A percentile compares a stretch with the other conserved stretches of the same genome.
Conservation (phyloP, 768 basidiomycete genomes). For the Lactifluus echinatus region DNA sequence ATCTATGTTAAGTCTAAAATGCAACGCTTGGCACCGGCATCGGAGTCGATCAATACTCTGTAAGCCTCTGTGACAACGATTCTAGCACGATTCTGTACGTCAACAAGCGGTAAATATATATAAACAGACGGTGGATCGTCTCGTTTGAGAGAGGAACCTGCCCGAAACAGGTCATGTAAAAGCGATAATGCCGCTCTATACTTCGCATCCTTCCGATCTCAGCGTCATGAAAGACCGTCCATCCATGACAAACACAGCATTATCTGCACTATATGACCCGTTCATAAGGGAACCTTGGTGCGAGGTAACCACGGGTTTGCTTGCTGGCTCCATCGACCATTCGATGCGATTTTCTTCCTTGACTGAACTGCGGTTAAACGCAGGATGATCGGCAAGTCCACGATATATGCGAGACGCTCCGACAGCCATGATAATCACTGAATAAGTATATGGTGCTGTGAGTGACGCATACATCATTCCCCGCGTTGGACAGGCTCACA, state of each 20-base stretch:
- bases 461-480: background rate
- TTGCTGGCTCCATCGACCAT: background rate
- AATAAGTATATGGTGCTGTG: background rate
- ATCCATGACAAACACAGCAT: background rate
- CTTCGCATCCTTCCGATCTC: background rate
- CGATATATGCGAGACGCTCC: conserved; percentile 14
- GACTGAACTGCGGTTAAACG: background rate
- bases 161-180: no score
- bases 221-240: background rate
- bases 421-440: conserved; percentile 9
- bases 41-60: no score
- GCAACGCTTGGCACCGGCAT: background rate
- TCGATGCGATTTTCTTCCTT: background rate
- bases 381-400: conserved; percentile 1
- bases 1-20: background rate
- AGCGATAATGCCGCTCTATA: background rate
- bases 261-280: background rate
- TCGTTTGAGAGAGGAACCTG: background rate
- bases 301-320: background rate
- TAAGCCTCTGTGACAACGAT: background rate
- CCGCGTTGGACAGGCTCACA: background rate
- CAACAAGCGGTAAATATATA: no score
- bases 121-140: no score
- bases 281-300: background rate
- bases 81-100: no score